Base-by-base conservation (phyloP, 345 rosid genomes). In the Nasturtium officinale region DNA sequence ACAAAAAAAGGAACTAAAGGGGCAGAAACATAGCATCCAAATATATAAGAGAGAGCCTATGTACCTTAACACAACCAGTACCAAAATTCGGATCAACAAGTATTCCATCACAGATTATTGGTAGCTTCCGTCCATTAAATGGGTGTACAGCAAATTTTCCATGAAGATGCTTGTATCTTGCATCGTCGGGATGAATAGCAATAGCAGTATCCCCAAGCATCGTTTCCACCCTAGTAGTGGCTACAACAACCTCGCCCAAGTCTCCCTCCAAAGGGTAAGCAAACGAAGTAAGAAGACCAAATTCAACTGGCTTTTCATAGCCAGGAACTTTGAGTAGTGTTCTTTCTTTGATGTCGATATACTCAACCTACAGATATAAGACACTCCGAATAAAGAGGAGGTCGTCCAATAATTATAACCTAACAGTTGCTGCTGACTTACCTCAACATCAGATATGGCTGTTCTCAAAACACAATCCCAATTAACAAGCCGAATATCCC, bases 141-240 rank as follows among this genome's bases (percentile, higher is more conserved):
- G 99, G 99, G 65, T 95, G 99, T 29, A 86, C 72, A 42, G 90
- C 98, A 81, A 65, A 88, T 70, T 88, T 95, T n/a, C 87, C 93
- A 74, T 87, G 99, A 79, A 95, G 87, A 82, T 90, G 90, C 56
- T 64, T 84, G 82, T 88, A 95, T 65, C 97, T 89, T 66, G 65
- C 74, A 80, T 95, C 98, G 23, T 87, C 84, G 9, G 98, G 99
- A 82, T 95, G 99, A 77, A 95, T 61, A 38, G 98, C 99, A 77
- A 95, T 85, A 32, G 99, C 98, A 35, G 91, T 90, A 73, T 95
- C 99, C 57, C 99, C 98, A 65, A 95, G 92, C 98, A 95, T 95
- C 18, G 98, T 95, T 78, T 95, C 99, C 74, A 95, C 85, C 82
- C 98, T 87, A 37, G 99, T 95, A 29, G 98, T 95, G 79, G 99